Conservation (phyloP, 306 rosid species). For the Cicer judaicum region DNA sequence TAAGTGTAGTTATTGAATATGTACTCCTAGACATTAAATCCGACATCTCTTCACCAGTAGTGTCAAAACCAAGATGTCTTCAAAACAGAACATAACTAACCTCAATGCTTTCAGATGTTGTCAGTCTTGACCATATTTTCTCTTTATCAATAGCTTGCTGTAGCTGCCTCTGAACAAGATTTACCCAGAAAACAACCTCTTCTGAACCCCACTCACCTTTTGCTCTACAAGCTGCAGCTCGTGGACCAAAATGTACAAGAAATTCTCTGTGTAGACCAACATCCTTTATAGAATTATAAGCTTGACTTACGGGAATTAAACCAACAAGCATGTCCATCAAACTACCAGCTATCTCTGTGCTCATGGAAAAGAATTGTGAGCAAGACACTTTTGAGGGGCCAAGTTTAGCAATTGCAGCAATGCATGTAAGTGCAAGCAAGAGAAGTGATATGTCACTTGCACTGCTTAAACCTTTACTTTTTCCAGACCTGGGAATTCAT, state of each 20-base stretch:
- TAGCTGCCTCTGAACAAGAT: slow-evolving; percentile 81
- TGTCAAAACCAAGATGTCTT: slow-evolving; percentile 43
- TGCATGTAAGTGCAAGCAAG: slow-evolving; percentile 84
- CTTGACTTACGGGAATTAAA: slow-evolving; percentile 73
- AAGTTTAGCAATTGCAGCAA: slow-evolving; percentile 82
- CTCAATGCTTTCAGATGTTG: slow-evolving; percentile 98
- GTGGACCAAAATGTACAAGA: slow-evolving; percentile 93
- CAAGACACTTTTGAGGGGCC: slow-evolving; percentile 89
- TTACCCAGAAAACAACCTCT: slow-evolving; percentile 94
- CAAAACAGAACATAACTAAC: slow-evolving; percentile 54
- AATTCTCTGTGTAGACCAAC: slow-evolving; percentile 84
- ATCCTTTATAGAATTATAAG: slow-evolving; percentile 74
- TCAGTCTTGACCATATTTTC: slow-evolving; percentile 93
- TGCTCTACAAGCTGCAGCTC: slow-evolving; percentile 81
- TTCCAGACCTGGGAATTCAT: slow-evolving; percentile 67
- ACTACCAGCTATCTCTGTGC: slow-evolving; percentile 80
- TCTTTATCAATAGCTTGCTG: slow-evolving; percentile 91
- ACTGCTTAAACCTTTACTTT: slow-evolving; percentile 57
- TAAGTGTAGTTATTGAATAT: slow-evolving; percentile 23
- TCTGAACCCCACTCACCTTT: slow-evolving; percentile 78
- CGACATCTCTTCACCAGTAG: slow-evolving; percentile 37
- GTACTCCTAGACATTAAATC: slow-evolving; percentile 30
- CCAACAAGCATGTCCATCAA: slow-evolving; percentile 93
- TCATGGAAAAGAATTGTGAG: slow-evolving; percentile 81
- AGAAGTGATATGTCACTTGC: slow-evolving; percentile 69